These are phyloP conservation scores for Allium fistulosum DNA, from an alignment of 106 monocot genomes.

Conservation along the genomic window DNA sequence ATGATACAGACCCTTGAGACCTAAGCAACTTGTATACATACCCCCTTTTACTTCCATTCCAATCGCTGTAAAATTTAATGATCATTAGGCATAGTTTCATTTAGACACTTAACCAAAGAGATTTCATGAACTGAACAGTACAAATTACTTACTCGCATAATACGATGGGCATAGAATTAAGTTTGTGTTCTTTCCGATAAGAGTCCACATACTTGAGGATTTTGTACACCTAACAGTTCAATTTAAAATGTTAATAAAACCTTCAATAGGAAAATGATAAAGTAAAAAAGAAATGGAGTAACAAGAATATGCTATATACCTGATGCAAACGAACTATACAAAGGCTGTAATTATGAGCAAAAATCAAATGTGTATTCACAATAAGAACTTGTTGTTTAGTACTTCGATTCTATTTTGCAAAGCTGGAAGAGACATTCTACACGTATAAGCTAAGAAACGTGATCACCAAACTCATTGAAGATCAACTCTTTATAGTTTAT, in stretches of 20 bases:
- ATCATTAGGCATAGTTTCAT: no score
- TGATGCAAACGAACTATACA: slow-evolving; percentile 84
- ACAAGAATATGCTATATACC: slow-evolving; percentile 26
- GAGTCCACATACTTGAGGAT: slow-evolving; percentile 90
- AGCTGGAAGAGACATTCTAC: slow-evolving; percentile 69
- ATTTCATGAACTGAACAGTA: no score
- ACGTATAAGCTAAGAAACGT: slow-evolving; percentile 88
- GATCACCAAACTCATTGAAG: slow-evolving; percentile 95
- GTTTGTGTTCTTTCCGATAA: slow-evolving; percentile 79
- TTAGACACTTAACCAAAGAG: background rate
- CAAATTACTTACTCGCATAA: slow-evolving; percentile 94
- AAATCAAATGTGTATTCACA: slow-evolving; percentile 92
- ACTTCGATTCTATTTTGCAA: slow-evolving; percentile 30
- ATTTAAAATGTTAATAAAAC: background rate
- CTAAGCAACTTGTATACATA: no score
- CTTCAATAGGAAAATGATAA: background rate
- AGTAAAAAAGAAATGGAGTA: background rate
- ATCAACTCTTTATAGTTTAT: slow-evolving; percentile 62
- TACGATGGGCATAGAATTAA: slow-evolving; percentile 74
- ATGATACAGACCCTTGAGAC: no score
- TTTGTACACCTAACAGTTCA: slow-evolving; percentile 63
- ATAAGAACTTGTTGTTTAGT: slow-evolving; percentile 73
- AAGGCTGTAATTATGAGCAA: slow-evolving; percentile 79
- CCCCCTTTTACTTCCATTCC: no score
- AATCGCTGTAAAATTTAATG: no score